These are phyloP conservation scores for Ephemerocybe angulata DNA, from an alignment of 768 basidiomycete genomes.

Conservation along the genomic window DNA sequence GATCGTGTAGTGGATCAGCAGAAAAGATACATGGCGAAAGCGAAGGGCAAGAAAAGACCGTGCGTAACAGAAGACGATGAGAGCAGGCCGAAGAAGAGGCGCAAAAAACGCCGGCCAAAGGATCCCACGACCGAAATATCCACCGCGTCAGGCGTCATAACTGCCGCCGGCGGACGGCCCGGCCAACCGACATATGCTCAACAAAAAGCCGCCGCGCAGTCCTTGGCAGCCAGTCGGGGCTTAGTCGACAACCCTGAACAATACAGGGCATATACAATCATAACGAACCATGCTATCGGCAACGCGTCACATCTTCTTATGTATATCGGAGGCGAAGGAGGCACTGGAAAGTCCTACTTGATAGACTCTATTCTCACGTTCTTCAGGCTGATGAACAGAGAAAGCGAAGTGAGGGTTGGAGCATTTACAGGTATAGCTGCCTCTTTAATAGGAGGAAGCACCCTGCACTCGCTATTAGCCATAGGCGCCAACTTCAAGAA, in stretches of 20 bases:
- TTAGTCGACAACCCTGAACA: background rate
- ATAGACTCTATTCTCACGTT: slow-evolving; percentile 19
- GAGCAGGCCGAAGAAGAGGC: no score
- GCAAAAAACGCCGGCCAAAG: no score
- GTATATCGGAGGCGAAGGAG: slow-evolving; percentile 26
- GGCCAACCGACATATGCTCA: background rate
- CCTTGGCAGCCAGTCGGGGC: background rate
- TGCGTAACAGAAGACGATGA: no score
- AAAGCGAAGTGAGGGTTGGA: slow-evolving; percentile 14
- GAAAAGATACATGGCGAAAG: no score
- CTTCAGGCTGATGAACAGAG: slow-evolving; percentile 7
- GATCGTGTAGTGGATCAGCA: no score
- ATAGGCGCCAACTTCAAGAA: slow-evolving; percentile 1
- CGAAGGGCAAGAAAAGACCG: no score
- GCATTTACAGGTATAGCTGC: slow-evolving; percentile 32
- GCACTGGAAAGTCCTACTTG: slow-evolving; percentile 28
- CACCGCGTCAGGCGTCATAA: no score
- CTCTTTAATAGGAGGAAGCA: slow-evolving; percentile 22
- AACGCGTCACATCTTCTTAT: slow-evolving; percentile 18
- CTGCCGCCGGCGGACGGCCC: no score
- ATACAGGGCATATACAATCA: background rate
- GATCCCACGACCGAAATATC: no score
- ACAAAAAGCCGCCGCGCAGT: background rate
- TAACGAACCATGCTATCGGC: slow-evolving; percentile 9
- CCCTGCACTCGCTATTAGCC: slow-evolving; percentile 25